phyloP scores from a whole-genome alignment of 169 alveolate species.

The Cryptosporidium viatorum region DNA sequence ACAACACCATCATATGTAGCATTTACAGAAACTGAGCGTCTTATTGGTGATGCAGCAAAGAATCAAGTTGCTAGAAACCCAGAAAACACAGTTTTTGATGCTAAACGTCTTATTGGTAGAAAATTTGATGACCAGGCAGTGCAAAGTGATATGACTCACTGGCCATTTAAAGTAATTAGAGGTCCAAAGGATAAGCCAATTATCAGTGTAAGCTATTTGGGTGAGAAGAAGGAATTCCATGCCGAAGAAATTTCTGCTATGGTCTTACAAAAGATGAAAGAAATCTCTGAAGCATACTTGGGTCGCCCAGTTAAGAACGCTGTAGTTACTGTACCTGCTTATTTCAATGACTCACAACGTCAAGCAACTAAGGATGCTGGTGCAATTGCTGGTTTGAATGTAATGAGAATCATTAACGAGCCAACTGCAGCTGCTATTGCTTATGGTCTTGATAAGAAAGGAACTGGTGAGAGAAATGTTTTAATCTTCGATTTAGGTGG shows the following conservation, averaged over 20 bases:
- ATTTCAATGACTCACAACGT: slow-evolving; percentile 99
- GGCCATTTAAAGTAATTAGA: slow-evolving; percentile 95
- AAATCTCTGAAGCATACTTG: slow-evolving; percentile 96
- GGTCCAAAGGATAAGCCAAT: slow-evolving; percentile 94
- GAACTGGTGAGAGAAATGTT: slow-evolving; percentile 93
- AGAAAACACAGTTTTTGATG: slow-evolving; percentile 96
- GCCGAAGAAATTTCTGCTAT: slow-evolving; percentile 99
- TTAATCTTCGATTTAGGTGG: slow-evolving; percentile 99
- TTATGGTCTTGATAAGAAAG: slow-evolving; percentile 97
- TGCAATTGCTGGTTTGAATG: slow-evolving; percentile 97
- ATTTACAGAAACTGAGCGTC: slow-evolving; percentile 94
- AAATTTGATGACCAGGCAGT: slow-evolving; percentile 95
- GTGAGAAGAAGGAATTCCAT: slow-evolving; percentile 91
- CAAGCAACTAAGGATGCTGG: slow-evolving; percentile 99
- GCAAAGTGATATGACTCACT: slow-evolving; percentile 93
- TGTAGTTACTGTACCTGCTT: slow-evolving; percentile 97
- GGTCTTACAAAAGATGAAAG: slow-evolving; percentile 97
- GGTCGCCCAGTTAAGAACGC: slow-evolving; percentile 95
- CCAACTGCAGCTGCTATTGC: slow-evolving; percentile 99
- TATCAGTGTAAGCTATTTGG: slow-evolving; percentile 91
- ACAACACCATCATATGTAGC: slow-evolving; percentile 99
- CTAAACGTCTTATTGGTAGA: slow-evolving; percentile 98
- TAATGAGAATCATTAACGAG: slow-evolving; percentile 97
- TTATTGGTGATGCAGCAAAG: slow-evolving; percentile 98
- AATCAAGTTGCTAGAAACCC: slow-evolving; percentile 97